phyloP scores from a whole-genome alignment of 768 basidiomycete species.

The Lentinula sp. region DNA sequence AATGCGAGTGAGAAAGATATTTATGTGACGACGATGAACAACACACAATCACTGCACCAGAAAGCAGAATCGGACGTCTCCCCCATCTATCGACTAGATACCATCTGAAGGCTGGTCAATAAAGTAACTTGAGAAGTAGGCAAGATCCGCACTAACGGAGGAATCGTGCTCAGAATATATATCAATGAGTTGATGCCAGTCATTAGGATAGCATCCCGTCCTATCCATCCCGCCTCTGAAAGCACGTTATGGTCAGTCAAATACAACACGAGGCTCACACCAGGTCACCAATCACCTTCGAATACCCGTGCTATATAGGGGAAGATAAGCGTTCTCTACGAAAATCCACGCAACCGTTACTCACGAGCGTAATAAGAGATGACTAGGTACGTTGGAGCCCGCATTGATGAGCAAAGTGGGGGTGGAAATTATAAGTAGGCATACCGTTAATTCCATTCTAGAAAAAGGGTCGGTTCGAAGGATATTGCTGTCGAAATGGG shows the following conservation, averaged over 20 bases:
- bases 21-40: background rate
- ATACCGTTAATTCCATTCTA: conserved; percentile 94
- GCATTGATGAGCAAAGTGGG: background rate
- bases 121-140: background rate
- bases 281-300: conserved; percentile 51
- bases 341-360: conserved; percentile 18
- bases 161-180: conserved; percentile 74
- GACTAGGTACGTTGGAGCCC: conserved; percentile 37
- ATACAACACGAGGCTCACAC: background rate
- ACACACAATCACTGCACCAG: conserved; percentile 74
- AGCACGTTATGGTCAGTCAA: conserved; percentile 8
- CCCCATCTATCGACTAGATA: conserved; percentile 92
- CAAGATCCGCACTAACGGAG: conserved; percentile 50
- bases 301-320: conserved; percentile 70
- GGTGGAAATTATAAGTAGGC: conserved; percentile 9
- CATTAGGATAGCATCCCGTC: conserved; percentile 91
- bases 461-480: background rate
- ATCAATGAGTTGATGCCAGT: conserved; percentile 89
- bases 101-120: conserved; percentile 52
- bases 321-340: background rate
- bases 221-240: conserved; percentile 91
- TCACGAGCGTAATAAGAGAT: conserved; percentile 93
- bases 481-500: background rate
- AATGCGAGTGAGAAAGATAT: background rate
- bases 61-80: conserved; percentile 78